Percentiles rank a stretch among this genome's conserved stretches.
Conservation (phyloP, 805 yeast species). For the Spathaspora girioi region DNA sequence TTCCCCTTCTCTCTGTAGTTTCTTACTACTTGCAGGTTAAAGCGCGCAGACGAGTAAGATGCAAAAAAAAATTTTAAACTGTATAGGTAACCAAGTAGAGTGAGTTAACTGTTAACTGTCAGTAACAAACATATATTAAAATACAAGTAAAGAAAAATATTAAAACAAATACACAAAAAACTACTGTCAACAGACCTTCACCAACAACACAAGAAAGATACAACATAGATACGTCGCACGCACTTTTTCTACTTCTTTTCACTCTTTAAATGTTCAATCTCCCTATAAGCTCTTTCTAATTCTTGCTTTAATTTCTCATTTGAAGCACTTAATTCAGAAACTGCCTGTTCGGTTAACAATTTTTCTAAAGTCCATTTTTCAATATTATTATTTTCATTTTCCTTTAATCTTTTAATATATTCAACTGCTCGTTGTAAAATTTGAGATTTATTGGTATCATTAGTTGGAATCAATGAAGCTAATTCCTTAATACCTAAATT, state of each 20-base stretch:
- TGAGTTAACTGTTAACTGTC: neutral
- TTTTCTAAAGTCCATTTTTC: constrained; percentile 96
- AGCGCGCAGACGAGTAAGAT: neutral
- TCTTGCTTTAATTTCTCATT: constrained; percentile 87
- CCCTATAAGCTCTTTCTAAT: constrained; percentile 88
- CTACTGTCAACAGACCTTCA: neutral
- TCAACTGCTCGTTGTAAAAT: constrained; percentile 86
- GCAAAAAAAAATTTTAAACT: neutral
- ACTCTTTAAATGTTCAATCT: constrained; percentile 72
- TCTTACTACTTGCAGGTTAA: neutral
- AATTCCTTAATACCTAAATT: constrained; percentile 82
- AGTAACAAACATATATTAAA: neutral
- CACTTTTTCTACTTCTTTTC: constrained; percentile 3
- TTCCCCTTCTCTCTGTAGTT: neutral
- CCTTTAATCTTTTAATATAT: constrained; percentile 83
- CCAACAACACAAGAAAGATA: neutral
- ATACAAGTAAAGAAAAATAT: neutral
- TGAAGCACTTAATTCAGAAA: constrained; percentile 75
- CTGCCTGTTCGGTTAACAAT: constrained; percentile 85
- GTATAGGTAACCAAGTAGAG: neutral
- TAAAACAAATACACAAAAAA: neutral
- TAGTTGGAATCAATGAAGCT: constrained; percentile 73
- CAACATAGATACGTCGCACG: neutral
- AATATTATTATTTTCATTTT: constrained; percentile 81
- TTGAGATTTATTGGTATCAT: constrained; percentile 87